These are phyloP conservation scores for Sporothrix variecibatus DNA, from an alignment of 2,329 filamentous ascomycete species.

Conservation along the genomic window DNA sequence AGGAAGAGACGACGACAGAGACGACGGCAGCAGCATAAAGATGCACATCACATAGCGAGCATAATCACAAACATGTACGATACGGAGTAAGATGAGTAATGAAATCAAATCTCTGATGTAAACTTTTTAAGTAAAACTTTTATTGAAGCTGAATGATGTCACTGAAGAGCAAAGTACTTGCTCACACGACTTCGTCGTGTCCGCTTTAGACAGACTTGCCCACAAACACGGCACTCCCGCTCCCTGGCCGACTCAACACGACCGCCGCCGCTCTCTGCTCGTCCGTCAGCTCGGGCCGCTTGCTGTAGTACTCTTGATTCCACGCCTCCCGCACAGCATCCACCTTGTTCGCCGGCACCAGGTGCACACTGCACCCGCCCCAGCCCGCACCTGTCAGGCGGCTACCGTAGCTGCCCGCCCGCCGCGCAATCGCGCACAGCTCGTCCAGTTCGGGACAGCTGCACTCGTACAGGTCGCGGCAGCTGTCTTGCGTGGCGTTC, in stretches of 20 bases:
- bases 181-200: too few relatives aligned
- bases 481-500: constrained; percentile 87
- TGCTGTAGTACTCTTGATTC: constrained; percentile 79
- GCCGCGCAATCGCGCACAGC: constrained; percentile 76
- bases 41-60: too few relatives aligned
- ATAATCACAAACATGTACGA: neutral
- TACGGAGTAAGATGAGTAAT: neutral
- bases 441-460: constrained; percentile 90
- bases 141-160: too few relatives aligned
- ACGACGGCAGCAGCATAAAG: too few relatives aligned
- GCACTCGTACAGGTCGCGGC: constrained; percentile 85
- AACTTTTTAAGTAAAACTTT: neutral
- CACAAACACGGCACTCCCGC: constrained; percentile 63
- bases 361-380: constrained; percentile 94
- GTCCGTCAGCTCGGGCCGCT: constrained; percentile 58
- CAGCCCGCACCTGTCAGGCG: constrained; percentile 91
- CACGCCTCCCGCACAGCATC: constrained; percentile 75
- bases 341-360: constrained; percentile 82
- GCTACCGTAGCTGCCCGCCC: constrained; percentile 79
- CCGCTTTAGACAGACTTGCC: constrained; percentile 32
- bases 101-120: neutral
- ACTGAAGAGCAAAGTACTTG: too few relatives aligned
- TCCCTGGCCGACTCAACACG: constrained; percentile 84
- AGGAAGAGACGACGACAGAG: neutral
- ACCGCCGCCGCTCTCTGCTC: constrained; percentile 79